phyloP scores from a whole-genome alignment of 2,329 filamentous ascomycete species.

The Colletotrichum liaoningense region DNA sequence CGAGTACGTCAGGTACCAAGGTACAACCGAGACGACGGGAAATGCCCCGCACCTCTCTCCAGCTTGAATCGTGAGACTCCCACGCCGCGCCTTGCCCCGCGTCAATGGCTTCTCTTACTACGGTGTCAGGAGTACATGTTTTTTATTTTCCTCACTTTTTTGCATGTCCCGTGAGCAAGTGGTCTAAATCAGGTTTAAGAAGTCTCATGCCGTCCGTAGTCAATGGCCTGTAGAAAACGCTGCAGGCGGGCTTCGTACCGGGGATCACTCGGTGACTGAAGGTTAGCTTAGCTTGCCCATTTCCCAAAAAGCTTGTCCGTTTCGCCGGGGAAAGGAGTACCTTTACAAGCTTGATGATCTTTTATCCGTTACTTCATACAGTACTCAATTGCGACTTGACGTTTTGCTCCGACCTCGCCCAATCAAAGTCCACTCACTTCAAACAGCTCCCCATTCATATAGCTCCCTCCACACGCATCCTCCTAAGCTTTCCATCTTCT shows the following conservation, averaged over 20 bases:
- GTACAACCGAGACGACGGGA: background rate
- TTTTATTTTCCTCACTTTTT: background rate
- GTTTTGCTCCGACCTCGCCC: background rate
- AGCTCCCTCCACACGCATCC: slow-evolving; percentile 1
- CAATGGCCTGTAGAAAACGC: background rate
- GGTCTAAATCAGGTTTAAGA: background rate
- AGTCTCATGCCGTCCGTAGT: background rate
- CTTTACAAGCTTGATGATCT: slow-evolving; percentile 6
- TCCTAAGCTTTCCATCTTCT: background rate
- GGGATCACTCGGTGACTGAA: background rate
- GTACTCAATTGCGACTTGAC: background rate
- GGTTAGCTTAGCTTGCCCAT: background rate
- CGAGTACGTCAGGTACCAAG: background rate
- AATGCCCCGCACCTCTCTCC: slow-evolving; percentile 11
- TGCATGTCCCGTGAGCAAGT: background rate
- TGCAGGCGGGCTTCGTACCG: background rate
- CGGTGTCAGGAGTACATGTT: background rate
- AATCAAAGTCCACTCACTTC: background rate
- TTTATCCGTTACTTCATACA: background rate
- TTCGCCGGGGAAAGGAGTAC: background rate
- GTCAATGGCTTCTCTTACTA: background rate
- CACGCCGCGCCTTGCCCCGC: slow-evolving; percentile 12
- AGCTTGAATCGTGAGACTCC: slow-evolving; percentile 5
- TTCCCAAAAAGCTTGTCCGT: background rate
- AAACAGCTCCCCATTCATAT: background rate